Conservation (phyloP, 257 asterid species). For the Linderniella brevidens region DNA sequence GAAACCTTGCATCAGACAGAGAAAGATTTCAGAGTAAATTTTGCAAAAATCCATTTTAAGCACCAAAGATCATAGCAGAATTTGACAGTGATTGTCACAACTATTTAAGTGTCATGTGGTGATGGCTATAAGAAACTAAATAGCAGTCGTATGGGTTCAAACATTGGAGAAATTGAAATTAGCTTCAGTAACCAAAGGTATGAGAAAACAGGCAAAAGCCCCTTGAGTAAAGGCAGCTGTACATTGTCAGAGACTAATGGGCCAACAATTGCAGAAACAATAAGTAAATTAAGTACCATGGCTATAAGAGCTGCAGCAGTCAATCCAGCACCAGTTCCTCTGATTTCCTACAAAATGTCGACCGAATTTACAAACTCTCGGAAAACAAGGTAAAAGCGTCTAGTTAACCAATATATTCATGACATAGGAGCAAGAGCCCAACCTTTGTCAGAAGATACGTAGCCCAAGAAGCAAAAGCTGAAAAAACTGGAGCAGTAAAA, state of each 20-base stretch:
- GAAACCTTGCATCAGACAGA: no score
- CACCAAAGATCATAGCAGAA: no score
- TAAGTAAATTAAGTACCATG: conserved; percentile 42
- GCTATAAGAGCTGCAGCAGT: conserved; percentile 96
- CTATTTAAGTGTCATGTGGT: no score
- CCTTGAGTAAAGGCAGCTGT: no score
- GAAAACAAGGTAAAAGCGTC: background rate
- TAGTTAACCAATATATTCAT: background rate
- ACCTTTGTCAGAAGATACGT: conserved; percentile 95
- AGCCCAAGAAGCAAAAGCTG: conserved; percentile 99
- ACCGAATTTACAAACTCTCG: conserved; percentile 10
- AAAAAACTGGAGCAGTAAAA: conserved; percentile 93
- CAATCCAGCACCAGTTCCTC: conserved; percentile 94
- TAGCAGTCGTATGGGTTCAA: no score
- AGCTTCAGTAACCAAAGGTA: no score
- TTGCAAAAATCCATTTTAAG: no score
- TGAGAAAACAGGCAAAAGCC: no score
- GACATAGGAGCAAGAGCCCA: conserved; percentile 8
- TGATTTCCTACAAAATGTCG: conserved; percentile 60
- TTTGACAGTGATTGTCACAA: no score
- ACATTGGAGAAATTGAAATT: no score
- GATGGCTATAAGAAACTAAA: no score
- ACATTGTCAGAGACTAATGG: background rate
- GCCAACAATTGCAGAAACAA: background rate
- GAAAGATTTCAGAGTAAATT: no score